A percentile compares a stretch with the other conserved stretches of the same genome.
Evolutionary conservation across 345 rosid genomes (phyloP).

Genomic region (Psidium guajava): DNA sequence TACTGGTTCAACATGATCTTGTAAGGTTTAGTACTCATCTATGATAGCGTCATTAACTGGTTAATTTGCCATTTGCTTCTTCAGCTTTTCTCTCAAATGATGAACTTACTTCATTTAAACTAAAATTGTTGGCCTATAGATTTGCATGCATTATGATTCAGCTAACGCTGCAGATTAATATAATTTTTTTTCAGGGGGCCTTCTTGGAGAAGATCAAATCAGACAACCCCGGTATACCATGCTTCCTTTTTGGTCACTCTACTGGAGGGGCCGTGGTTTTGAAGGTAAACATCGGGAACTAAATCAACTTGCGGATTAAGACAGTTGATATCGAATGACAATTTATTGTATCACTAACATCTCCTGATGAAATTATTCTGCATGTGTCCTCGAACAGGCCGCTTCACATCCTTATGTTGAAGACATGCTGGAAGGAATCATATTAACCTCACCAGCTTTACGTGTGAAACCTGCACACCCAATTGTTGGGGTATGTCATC

Average conservation of each 20-base stretch:
- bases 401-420: constrained; percentile 44
- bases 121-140: background rate
- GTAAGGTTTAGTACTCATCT: background rate
- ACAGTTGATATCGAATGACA: background rate
- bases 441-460: constrained; percentile 88
- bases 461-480: constrained; percentile 97
- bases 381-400: constrained; percentile 29
- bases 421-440: constrained; percentile 69
- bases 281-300: constrained; percentile 30
- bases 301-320: background rate
- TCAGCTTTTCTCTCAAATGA: background rate
- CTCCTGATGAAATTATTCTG: background rate
- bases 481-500: constrained; percentile 63
- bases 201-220: constrained; percentile 71
- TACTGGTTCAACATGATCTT: background rate
- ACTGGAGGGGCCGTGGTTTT: constrained; percentile 98
- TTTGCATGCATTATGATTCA: background rate
- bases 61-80: background rate
- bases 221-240: constrained; percentile 76
- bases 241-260: constrained; percentile 97
- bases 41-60: background rate
- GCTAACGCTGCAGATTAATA: background rate
- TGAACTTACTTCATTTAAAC: background rate
- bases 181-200: constrained; percentile 37
- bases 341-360: background rate